Base-by-base conservation (phyloP, 73 alveolate genomes). In the Blepharisma stoltei region DNA sequence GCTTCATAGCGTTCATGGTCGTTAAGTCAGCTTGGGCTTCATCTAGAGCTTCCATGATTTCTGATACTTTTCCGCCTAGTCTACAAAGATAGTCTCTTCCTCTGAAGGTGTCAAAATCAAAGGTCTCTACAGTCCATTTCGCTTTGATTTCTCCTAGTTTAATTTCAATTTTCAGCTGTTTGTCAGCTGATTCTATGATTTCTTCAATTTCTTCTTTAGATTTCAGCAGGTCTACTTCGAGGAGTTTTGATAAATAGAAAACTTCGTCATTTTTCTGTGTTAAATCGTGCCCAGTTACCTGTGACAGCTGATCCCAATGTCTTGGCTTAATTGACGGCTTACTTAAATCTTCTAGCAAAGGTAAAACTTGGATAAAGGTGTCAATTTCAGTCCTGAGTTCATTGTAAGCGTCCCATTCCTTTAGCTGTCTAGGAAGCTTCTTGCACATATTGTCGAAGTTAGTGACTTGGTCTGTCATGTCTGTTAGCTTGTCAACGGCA, bases 121-220 rank as follows among this genome's bases (percentile, higher is more conserved):
- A 96, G 85, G 84, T 92, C 90, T 91, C 92, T 60, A 84, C 87
- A 7, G 88, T 93, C 99, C 99, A 98, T 83, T 84, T 96, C 38
- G 88, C 92, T 32, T 88, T 89, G 73, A 98, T 96, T 73, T 96
- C 99, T 68, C 85, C 87, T 75, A 90, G 87, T 93, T 85, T 91
- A 91, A 77, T 86, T 87, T 94, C 98, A 53, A 97, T 87, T 79
- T 92, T 95, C 70, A 96, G 90, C 86, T 98, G 98, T 83, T 98
- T 97, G 87, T 98, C 99, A 43, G 99, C 99, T 18, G 98, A 94
- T 67, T 98, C 99, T 38, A 97, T 92, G 75, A 98, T 97, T 92
- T 98, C 99, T 77, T 83, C 88, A 68, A 90, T 82, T 81, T 98
- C 99, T 78, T 97, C 99, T 78, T 97, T 95, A 86, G 85, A 95